These are phyloP conservation scores for Alternaria tenuissima DNA, from an alignment of 2,329 filamentous ascomycete genomes.

Conservation along the genomic window DNA sequence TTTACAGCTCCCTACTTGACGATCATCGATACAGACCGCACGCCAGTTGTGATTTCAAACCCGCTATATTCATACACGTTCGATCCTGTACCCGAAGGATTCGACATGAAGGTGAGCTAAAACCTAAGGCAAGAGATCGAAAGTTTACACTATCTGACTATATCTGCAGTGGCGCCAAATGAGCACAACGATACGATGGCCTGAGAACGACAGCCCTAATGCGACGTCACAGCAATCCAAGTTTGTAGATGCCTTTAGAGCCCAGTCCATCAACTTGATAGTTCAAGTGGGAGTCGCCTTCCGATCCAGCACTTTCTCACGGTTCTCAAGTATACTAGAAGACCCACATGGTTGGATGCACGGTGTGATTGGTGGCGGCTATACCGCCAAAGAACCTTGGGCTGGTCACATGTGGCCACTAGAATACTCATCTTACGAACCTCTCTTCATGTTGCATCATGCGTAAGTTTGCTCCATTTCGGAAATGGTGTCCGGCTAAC, in stretches of 20 bases:
- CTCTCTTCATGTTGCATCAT: constrained; percentile 60
- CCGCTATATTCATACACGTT: constrained; percentile 44
- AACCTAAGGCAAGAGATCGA: no score
- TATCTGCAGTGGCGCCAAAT: constrained; percentile 30
- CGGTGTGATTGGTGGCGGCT: constrained; percentile 56
- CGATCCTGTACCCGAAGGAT: constrained; percentile 32
- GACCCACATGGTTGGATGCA: constrained; percentile 42
- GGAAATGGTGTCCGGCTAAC: background rate
- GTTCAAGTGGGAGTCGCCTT: constrained; percentile 12
- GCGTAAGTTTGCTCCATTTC: constrained; percentile 41
- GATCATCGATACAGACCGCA: constrained; percentile 30
- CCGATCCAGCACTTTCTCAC: constrained; percentile 16
- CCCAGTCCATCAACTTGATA: constrained; percentile 50
- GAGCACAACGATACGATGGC: constrained; percentile 45
- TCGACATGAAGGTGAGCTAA: constrained; percentile 31
- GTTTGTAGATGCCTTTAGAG: constrained; percentile 23
- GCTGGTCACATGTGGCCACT: constrained; percentile 76
- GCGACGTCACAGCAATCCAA: constrained; percentile 27
- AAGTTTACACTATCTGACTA: background rate
- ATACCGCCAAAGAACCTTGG: constrained; percentile 5
- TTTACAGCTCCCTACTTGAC: constrained; percentile 28
- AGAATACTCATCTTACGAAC: constrained; percentile 77
- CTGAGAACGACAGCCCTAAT: constrained; percentile 25
- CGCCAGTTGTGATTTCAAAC: constrained; percentile 29
- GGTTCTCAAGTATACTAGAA: constrained; percentile 49